Conservation (phyloP, 106 monocot genomes). For the Chionographis japonica region DNA sequence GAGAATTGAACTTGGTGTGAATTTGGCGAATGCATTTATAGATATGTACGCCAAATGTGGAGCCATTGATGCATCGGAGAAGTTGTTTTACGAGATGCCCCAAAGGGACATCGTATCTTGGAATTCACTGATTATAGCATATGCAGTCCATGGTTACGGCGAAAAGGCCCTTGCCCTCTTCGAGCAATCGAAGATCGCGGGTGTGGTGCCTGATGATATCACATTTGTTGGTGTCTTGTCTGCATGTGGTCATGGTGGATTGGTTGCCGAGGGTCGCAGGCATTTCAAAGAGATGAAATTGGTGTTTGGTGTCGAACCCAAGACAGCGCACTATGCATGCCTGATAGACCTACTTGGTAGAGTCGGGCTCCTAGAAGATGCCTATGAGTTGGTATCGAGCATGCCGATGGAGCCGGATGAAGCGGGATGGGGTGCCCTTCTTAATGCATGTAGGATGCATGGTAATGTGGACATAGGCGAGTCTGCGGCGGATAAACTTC, state of each 20-base stretch:
- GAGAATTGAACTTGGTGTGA: conserved; percentile 24
- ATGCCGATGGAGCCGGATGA: conserved; percentile 51
- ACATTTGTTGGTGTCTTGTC: conserved; percentile 63
- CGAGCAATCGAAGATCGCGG: conserved; percentile 25
- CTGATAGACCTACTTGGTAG: conserved; percentile 56
- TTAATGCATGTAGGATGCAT: conserved; percentile 62
- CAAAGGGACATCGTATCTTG: conserved; percentile 59
- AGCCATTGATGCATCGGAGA: conserved; percentile 32
- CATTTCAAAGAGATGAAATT: conserved; percentile 52
- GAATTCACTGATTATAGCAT: conserved; percentile 59
- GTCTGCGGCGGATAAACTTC: conserved; percentile 36
- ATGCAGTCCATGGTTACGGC: conserved; percentile 48
- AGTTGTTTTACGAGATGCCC: conserved; percentile 48
- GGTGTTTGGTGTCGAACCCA: conserved; percentile 38
- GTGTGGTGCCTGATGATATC: conserved; percentile 43
- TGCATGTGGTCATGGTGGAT: conserved; percentile 60
- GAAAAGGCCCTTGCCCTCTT: conserved; percentile 45
- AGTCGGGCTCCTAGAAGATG: conserved; percentile 56
- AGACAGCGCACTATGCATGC: conserved; percentile 59
- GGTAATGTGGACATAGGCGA: conserved; percentile 51
- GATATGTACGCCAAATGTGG: conserved; percentile 82
- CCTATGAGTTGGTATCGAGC: conserved; percentile 31
- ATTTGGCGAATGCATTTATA: conserved; percentile 60
- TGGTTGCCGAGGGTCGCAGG: conserved; percentile 46
- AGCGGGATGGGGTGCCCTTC: conserved; percentile 69